Percentiles rank a stretch among this genome's conserved stretches.
phyloP scores from a whole-genome alignment of 768 basidiomycete genomes.

The Russula brevipes region DNA sequence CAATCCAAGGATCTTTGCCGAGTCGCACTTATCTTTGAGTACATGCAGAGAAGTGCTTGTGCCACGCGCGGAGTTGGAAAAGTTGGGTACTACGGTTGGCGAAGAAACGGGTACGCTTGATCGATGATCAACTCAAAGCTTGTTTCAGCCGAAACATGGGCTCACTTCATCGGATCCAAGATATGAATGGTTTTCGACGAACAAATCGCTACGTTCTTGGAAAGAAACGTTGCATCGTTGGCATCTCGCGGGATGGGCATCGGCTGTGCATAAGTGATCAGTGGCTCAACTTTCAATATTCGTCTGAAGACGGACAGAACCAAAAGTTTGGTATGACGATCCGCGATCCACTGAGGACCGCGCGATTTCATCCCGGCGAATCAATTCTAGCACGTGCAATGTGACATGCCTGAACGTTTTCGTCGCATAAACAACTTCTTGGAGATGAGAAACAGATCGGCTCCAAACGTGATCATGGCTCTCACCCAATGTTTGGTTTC shows the following conservation, averaged over 20 bases:
- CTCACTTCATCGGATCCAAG: conserved; percentile 63
- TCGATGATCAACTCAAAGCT: conserved; percentile 1
- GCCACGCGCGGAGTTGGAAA: conserved; percentile 39
- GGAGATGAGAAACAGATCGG: conserved; percentile 1
- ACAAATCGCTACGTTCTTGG: conserved; percentile 60
- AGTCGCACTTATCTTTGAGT: conserved; percentile 56
- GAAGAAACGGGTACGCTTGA: conserved; percentile 39
- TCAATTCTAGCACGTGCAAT: conserved; percentile 56
- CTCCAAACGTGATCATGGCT: conserved; percentile 2
- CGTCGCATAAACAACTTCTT: conserved; percentile 61
- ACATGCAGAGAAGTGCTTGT: conserved; percentile 35
- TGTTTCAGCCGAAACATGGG: not conserved
- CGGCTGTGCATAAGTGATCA: conserved; percentile 38
- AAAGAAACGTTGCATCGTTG: conserved; percentile 52
- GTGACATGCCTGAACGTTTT: conserved; percentile 58
- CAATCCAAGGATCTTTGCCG: conserved; percentile 61
- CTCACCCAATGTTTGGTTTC: conserved; percentile 54
- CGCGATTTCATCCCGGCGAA: conserved; percentile 37
- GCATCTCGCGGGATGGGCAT: conserved; percentile 70
- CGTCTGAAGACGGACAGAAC: conserved; percentile 46
- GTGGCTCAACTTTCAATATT: not conserved
- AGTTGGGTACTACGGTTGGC: conserved; percentile 55
- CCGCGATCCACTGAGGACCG: conserved; percentile 35
- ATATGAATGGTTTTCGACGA: conserved; percentile 62
- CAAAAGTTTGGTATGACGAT: conserved; percentile 54